Evolutionary conservation across 2,329 filamentous ascomycete species (phyloP).

Genomic region (Fusarium succisae): DNA sequence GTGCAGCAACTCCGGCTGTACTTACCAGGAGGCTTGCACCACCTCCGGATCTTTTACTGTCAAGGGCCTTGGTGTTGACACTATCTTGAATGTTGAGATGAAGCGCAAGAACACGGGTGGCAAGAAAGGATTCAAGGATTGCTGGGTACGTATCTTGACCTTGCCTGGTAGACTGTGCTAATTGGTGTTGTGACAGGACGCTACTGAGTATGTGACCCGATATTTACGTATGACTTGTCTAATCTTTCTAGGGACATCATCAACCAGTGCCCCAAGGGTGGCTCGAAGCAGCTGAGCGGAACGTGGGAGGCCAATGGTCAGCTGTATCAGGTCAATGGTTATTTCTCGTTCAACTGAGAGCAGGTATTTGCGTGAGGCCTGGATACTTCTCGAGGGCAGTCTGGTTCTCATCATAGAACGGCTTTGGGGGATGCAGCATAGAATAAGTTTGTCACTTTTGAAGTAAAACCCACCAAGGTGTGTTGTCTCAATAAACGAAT

Average conservation of each 20-base stretch:
- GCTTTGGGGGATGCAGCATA: accelerated
- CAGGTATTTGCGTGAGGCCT: background rate
- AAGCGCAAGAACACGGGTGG: slow-evolving; percentile 15
- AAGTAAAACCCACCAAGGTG: accelerated
- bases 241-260: slow-evolving; percentile 18
- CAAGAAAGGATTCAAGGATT: slow-evolving; percentile 28
- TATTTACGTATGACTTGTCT: background rate
- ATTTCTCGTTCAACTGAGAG: background rate
- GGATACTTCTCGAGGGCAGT: accelerated
- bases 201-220: slow-evolving; percentile 6
- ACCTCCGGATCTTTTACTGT: background rate
- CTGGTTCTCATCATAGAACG: accelerated
- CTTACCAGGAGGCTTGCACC: slow-evolving; percentile 18
- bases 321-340: background rate
- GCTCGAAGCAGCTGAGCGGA: background rate
- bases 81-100: slow-evolving; percentile 8
- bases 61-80: background rate
- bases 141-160: slow-evolving; percentile 8
- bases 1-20: slow-evolving; percentile 19
- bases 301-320: slow-evolving; percentile 13
- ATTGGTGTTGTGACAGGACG: background rate
- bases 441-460: accelerated
- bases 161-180: background rate
- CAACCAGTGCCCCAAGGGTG: slow-evolving; percentile 14
- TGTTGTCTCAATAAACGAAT: background rate